Evolutionary conservation across 2,329 filamentous ascomycete species (phyloP), one percentile per base, ranked within the genome.

Genomic region (Pleoardoris graminearum): DNA sequence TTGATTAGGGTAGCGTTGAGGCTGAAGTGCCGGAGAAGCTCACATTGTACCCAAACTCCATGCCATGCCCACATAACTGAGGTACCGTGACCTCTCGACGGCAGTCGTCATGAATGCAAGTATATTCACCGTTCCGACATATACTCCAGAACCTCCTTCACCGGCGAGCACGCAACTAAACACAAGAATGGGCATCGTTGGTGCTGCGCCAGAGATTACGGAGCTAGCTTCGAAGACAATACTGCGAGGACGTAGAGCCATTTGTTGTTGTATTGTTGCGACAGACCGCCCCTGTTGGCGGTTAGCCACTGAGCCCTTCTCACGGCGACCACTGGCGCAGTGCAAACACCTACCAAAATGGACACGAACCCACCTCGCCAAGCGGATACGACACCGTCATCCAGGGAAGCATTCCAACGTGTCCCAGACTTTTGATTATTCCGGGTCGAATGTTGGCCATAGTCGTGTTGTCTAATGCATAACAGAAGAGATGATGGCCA

Each of bases 131-230:
- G 54, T 51, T 4, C 73, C 74, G 14, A 68, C 44, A 41, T 79
- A 79, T 57, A 78, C 72, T 16, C 77, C 78, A 5, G 64, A 62
- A 1, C 77, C 78, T 5, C 78, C 77, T 21, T 76, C 56, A 23
- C 79, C 79, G 41, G 73, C 72, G 29, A 79, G 66, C 16, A 70
- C 76, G 6, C 79, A n/a, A n/a, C 25, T 10, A 10, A 10, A 5
- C 6, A 27, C 10, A 10, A 27, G 6, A 10, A 10, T 10, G 6
- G 5, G 25, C 6, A 27, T 27, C 6, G 25, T 27, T 10, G 5
- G 25, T 10, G 25, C 25, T 27, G 25, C 5, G 10, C 25, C 25
- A 10, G 10, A 6, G 25, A 27, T 10, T 27, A 10, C 25, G 25
- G 25, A 27, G 10, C 25, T 10, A 27, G 10, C 25, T 10, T 27